A percentile compares a stretch with the other conserved stretches of the same genome.
Evolutionary conservation across 495 filamentous ascomycete genomes (phyloP).

Genomic region (Viridothelium virens): DNA sequence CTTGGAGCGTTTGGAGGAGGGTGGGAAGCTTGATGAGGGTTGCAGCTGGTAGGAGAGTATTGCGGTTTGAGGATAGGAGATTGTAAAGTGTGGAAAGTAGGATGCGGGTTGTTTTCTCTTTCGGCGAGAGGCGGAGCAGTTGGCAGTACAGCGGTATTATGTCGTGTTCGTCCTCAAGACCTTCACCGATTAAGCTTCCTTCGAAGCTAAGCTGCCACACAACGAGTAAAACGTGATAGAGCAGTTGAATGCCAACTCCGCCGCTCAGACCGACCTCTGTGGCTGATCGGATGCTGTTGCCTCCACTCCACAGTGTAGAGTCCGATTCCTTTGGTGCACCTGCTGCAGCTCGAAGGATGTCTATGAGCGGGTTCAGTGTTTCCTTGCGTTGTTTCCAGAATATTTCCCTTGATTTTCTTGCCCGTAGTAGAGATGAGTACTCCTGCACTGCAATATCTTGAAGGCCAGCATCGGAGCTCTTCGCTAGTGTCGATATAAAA

Average conservation of each 20-base stretch:
- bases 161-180: conserved; percentile 81
- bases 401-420: conserved; percentile 60
- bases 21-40: conserved; percentile 74
- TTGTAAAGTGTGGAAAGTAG: conserved; percentile 83
- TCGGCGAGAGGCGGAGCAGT: conserved; percentile 82
- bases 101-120: conserved; percentile 94
- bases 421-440: conserved; percentile 80
- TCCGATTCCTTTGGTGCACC: conserved; percentile 58
- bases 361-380: conserved; percentile 72
- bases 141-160: conserved; percentile 84
- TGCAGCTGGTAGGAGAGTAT: conserved; percentile 69
- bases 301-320: conserved; percentile 62
- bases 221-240: conserved; percentile 88
- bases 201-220: conserved; percentile 97
- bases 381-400: conserved; percentile 86
- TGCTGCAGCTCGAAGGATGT: conserved; percentile 72
- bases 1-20: conserved; percentile 66
- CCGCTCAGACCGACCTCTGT: conserved; percentile 63
- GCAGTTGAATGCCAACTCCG: conserved; percentile 81
- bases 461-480: conserved; percentile 74
- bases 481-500: conserved; percentile 75
- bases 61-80: conserved; percentile 68
- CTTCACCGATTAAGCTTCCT: conserved; percentile 71
- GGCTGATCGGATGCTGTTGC: conserved; percentile 42
- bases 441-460: conserved; percentile 93